Base-by-base conservation (phyloP, 345 rosid genomes). In the Boechera retrofracta region DNA sequence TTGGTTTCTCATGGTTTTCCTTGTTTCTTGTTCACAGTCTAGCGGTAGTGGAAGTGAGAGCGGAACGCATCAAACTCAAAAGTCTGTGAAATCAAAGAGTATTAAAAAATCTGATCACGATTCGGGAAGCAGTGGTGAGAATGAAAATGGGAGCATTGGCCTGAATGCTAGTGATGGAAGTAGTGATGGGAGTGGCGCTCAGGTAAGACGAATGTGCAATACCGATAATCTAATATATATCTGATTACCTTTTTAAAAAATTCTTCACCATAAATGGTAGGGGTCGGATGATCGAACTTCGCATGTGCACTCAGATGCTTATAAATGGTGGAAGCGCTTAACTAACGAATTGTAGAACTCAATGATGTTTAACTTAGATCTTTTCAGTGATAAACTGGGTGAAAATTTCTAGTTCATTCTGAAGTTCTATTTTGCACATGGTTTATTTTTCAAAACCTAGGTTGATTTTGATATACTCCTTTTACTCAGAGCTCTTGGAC, bases 1-100 rank as follows among this genome's bases (percentile, higher is more conserved):
- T 66, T 49, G 53, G 65, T 10, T 61, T 68, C 54, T 74, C 39
- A 67, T 73, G 18, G 48, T 57, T 70, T 64, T 51, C 35, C 60
- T 35, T 53, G 35, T 61, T 61, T 67, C 13, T 0, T 68, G 59
- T 82, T 77, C 79, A 67, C 86, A 91, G 97, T 91, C 97, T 53
- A 87, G 94, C 32, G 87, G 91, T 39, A 91, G 94, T 70, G 94
- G 91, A 54, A 91, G 89, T 79, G 97, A 87, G 82, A 91, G 97
- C 36, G 88, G 88, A 72, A 89, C 94, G 42, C 87, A 83, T 59
- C 82, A 79, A 45, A 81, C 84, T 64, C 83, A 64, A 80, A 86
- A 67, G 71, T 88, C 89, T 52, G 80, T 62, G 35, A 85, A 85
- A 76, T 80, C 87, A 35, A 88, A 81, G 77, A 83, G 83, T 69